Base-by-base conservation (phyloP, 2,329 filamentous ascomycete genomes). In the Trematosphaeria pertusa region DNA sequence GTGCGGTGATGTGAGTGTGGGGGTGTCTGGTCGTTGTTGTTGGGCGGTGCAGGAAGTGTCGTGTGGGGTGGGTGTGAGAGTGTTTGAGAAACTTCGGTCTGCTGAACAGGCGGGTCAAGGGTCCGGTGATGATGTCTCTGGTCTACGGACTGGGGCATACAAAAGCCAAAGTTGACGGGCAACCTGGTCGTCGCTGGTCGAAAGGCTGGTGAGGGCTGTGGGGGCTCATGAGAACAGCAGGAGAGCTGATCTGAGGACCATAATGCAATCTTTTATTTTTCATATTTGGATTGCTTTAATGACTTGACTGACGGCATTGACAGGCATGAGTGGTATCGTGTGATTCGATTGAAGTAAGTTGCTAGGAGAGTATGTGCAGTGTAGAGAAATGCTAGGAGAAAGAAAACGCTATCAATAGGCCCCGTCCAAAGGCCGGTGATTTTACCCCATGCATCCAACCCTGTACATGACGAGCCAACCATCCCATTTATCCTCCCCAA, bases 231-330 rank as follows among this genome's bases (percentile, higher is more conserved):
- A 53, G 44, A 56, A 58, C 52, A 45, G 43, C 26, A 43, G 47
- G 56, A 59, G 56, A 59, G 56, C 56, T 59, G 43, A 57, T 59
- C 56, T 59, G 56, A 59, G 56, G 56, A 58, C 50, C 46, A 45
- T 31, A 48, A 12, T 33, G 38, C 43, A 26, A 36, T 35, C 18
- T 12, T 6, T 5, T 14, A 41, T 20, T 18, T 11, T 22, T 33
- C 17, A 11, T 11, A 14, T 20, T 28, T 42, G 9, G 11, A 5
- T 35, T 18, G 11, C 2, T 15, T 20, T 24, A 32, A 17, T 33
- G 11, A 4, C 12, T 31, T 37, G 32, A 38, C 14, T 37, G 35
- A 37, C 35, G n/a, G n/a, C n/a, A n/a, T n/a, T n/a, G n/a, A n/a
- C n/a, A n/a, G n/a, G n/a, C n/a, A 12, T 36, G 28, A 26, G 30